Evolutionary conservation across 1,284 basidiomycete species (phyloP), one percentile per base, ranked within the genome.

Genomic region (Phlebopus sp.): DNA sequence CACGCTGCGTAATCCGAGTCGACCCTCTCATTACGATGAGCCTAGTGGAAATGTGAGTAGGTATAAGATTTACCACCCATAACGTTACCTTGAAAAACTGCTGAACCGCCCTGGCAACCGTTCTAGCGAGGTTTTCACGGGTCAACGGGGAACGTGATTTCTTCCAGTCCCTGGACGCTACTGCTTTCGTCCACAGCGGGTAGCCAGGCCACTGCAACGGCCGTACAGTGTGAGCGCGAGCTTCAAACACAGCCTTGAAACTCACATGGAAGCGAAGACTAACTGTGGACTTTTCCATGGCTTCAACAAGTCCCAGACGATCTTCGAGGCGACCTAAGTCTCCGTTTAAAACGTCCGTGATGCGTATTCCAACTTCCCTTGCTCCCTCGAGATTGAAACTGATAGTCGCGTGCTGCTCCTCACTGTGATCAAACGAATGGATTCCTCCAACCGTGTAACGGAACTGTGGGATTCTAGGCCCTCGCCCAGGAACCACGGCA

Each of bases 51-150:
- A 6, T 8, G 10, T 62, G 49, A 60, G 37, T 1, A 42, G n/a
- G n/a, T n/a, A 30, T 25, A 25, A n/a, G 5, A 19, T 11, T 27
- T 2, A 36, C 21, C 35, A 37, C 29, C 6, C 1, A 5, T 37
- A 27, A 18, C 35, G 40, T 50, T 19, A 66, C 74, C 46, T 62
- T 36, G 11, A 76, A 61, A 49, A 76, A 68, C 21, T 72, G 64
- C 13, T 59, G 49, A n/a, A 77, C 54, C 2, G 63, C 64, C 19
- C 56, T 66, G 17, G 73, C 73, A 27, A 73, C 64, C 23, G 65
- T 72, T 42, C 66, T 62, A 9, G 72, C 72, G 0, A 74, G 59
- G 46, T 71, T 72, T n/a, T 63, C 55, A 23, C 71, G 69, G 0
- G 67, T 69, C 40, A 68, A 43, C 0, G 63, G 64, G 1, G 25